Evolutionary conservation across 73 alveolate genomes (phyloP).

Genomic region (Uronychia setigera): DNA sequence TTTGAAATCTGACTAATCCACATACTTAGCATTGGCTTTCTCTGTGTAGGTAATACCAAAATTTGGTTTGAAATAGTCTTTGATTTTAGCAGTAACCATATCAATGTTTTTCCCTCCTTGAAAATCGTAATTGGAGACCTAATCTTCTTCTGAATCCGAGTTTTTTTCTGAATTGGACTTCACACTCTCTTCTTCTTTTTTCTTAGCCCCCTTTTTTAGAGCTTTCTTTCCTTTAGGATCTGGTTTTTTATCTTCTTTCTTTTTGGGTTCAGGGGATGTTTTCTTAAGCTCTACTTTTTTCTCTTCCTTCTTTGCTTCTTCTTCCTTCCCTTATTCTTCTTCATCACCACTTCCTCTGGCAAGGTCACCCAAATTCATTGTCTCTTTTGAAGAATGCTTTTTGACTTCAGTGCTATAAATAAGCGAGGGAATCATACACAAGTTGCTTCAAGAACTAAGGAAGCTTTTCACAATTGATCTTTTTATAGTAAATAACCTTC

Average conservation of each 20-base stretch:
- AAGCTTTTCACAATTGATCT: background rate
- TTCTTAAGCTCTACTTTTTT: background rate
- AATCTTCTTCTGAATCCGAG: background rate
- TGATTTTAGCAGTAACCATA: background rate
- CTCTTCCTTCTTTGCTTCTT: background rate
- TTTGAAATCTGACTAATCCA: background rate
- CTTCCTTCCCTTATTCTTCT: background rate
- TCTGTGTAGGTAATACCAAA: background rate
- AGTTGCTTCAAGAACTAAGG: background rate
- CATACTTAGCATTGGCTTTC: background rate
- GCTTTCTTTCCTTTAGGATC: too few species aligned
- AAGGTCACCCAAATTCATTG: background rate
- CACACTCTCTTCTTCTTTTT: background rate
- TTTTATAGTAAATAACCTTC: background rate
- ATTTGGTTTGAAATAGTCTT: background rate
- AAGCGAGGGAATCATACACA: background rate
- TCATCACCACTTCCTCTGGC: background rate
- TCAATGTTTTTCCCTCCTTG: background rate
- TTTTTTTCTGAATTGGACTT: background rate
- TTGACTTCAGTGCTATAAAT: background rate
- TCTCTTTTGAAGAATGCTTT: background rate
- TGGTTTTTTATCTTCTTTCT: background rate
- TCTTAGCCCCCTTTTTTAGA: background rate
- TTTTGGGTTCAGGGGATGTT: background rate
- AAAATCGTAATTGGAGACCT: background rate